Evolutionary conservation across 768 basidiomycete species (phyloP), one percentile per base, ranked within the genome.

Genomic region (Tricholoma matsutake): DNA sequence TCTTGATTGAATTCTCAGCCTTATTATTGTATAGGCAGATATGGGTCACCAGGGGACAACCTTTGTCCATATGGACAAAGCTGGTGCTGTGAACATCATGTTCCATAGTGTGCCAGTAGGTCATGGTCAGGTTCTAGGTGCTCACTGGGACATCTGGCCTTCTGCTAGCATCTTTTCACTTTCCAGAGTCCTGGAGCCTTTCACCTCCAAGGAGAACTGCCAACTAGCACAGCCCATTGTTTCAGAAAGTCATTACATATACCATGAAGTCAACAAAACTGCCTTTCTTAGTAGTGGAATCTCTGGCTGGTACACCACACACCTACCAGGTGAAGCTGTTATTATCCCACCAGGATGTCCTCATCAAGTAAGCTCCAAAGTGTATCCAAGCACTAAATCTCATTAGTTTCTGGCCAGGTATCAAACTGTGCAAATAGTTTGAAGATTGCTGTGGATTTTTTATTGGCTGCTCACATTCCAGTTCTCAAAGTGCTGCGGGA

Each of bases 11-110:
- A 49, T 49, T 28, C 13, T 49, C 5, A 22, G 43, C 28, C 47
- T 49, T 28, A 49, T 49, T 28, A 28, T 25, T 10, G 47, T 4
- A 49, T 28, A 28, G 47, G 22, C 53, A 18, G 53, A 54, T 28
- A 6, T 13, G 7, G 20, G 10, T 11, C 5, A 6, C n/a, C 22
- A 34, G 5, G 61, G 61, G 9, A 62, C 57, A 10, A 62, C 57
- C 2, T 28, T 20, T 41, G 34, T 62, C 10, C 61, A 62, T 25
- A 35, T 62, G 61, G 61, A 62, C n/a, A 62, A 58, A 25, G 32
- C 43, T 22, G 57, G 57, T 4, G 61, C 61, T 18, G 52, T 58
- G 7, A 62, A 62, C 39, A 37, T 62, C 35, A 62, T 62, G 61
- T 29, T 62, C 5, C 22, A 58, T 31, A 52, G 16, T 55, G 13